Conservation (phyloP, 805 yeast species). For the Wickerhamomyces sydowiorum region DNA sequence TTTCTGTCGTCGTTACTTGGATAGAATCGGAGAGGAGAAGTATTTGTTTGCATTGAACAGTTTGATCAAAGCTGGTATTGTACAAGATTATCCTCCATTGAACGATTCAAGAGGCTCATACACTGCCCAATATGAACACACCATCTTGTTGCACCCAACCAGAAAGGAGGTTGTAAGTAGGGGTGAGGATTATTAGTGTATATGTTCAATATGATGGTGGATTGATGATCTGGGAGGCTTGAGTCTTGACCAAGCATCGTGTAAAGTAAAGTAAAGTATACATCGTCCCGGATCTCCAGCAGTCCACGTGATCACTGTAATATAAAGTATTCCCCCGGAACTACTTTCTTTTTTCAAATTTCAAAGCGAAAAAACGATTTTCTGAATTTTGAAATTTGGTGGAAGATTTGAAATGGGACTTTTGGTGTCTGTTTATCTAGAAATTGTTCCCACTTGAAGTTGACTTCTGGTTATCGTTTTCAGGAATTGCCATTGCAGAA, state of each 20-base stretch:
- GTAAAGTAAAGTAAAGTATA: no score
- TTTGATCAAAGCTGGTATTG: conserved; percentile 79
- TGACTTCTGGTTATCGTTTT: not conserved
- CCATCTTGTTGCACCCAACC: conserved; percentile 83
- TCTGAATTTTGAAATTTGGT: not conserved
- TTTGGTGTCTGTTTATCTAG: no score
- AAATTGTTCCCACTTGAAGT: no score
- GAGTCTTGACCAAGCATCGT: no score
- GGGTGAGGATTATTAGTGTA: conserved; percentile 79
- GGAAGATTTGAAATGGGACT: not conserved
- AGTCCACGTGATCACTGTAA: no score
- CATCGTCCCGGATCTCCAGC: no score
- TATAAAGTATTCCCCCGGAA: no score
- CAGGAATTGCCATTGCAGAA: no score
- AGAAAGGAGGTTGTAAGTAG: conserved; percentile 91
- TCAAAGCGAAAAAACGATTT: not conserved
- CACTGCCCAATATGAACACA: conserved; percentile 97
- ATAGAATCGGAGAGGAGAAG: conserved; percentile 86
- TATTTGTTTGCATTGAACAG: conserved; percentile 82
- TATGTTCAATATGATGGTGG: not conserved
- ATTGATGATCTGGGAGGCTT: not conserved
- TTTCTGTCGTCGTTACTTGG: conserved; percentile 93
- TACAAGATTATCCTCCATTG: conserved; percentile 91
- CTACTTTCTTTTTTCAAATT: no score
- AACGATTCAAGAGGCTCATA: conserved; percentile 77